phyloP scores from a whole-genome alignment of 768 basidiomycete species.

The Pleurotus ostreatus region DNA sequence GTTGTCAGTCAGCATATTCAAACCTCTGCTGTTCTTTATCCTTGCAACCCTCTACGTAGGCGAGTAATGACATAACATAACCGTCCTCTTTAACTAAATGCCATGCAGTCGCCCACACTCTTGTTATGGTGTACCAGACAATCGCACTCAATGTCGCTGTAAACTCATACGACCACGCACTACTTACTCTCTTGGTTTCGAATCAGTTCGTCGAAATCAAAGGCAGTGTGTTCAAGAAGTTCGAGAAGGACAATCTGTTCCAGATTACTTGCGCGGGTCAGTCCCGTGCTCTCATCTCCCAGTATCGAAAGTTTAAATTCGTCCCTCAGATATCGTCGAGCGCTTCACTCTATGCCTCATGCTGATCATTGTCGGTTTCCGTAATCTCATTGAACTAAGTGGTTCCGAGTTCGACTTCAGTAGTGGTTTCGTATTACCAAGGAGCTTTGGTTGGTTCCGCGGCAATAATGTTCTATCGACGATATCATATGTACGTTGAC shows the following conservation, averaged over 20 bases:
- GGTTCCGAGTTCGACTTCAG: conserved; percentile 84
- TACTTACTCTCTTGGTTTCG: conserved; percentile 89
- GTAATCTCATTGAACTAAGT: conserved; percentile 91
- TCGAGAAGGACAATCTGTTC: conserved; percentile 97
- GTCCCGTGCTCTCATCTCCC: conserved; percentile 12
- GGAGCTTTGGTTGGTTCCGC: conserved; percentile 81
- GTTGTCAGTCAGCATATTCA: conserved; percentile 60
- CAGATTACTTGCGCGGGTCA: conserved; percentile 96
- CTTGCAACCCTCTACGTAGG: conserved; percentile 82
- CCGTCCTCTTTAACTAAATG: background rate
- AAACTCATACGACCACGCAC: conserved; percentile 95
- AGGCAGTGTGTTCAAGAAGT: conserved; percentile 98
- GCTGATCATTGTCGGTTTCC: conserved; percentile 86
- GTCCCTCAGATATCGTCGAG: conserved; percentile 83
- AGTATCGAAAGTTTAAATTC: background rate
- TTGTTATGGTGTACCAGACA: conserved; percentile 96
- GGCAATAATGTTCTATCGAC: conserved; percentile 81
- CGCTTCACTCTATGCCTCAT: conserved; percentile 90
- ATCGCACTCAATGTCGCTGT: conserved; percentile 95
- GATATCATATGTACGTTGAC: conserved; percentile 75
- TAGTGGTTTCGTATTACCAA: conserved; percentile 69
- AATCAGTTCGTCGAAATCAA: conserved; percentile 99
- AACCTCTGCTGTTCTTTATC: conserved; percentile 80
- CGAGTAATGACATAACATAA: conserved; percentile 29
- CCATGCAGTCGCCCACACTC: conserved; percentile 70